Percentiles rank a stretch among this genome's conserved stretches.
Evolutionary conservation across 1,284 basidiomycete genomes (phyloP).

Genomic region (Porogramme epimiltina): DNA sequence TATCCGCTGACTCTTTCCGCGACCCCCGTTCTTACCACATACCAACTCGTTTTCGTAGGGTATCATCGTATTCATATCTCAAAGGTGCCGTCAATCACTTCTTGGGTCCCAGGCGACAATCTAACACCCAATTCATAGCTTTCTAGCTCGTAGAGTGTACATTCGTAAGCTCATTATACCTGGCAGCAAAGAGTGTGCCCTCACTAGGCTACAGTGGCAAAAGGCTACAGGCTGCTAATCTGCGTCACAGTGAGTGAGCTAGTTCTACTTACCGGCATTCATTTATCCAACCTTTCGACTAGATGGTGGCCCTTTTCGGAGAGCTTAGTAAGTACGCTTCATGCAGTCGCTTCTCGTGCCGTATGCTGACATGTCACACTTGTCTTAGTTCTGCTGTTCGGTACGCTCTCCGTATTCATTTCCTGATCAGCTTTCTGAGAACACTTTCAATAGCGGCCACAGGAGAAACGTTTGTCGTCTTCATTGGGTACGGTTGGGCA

Average conservation of each 20-base stretch:
- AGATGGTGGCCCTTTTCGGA: neutral
- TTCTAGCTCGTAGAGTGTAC: slow-evolving; percentile 4
- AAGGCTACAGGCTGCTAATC: neutral
- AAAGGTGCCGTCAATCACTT: neutral
- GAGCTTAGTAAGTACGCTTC: neutral
- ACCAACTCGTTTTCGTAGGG: too few species aligned
- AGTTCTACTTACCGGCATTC: neutral
- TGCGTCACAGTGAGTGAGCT: neutral
- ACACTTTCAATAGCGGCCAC: too few species aligned
- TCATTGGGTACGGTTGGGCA: neutral
- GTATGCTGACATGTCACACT: too few species aligned
- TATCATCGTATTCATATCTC: neutral
- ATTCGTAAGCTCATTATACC: neutral
- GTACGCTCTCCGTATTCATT: too few species aligned
- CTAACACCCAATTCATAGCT: neutral
- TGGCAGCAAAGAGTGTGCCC: neutral
- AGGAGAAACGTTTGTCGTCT: neutral
- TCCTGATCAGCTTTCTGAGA: too few species aligned
- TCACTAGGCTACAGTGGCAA: neutral
- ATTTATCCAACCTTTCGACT: neutral
- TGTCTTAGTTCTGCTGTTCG: too few species aligned
- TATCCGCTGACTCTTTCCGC: too few species aligned
- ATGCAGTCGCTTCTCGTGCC: too few species aligned
- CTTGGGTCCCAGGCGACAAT: neutral
- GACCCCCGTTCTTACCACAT: too few species aligned